Evolutionary conservation across 2,329 filamentous ascomycete genomes (phyloP), one percentile per base, ranked within the genome.

Genomic region (Xylaria sp.): DNA sequence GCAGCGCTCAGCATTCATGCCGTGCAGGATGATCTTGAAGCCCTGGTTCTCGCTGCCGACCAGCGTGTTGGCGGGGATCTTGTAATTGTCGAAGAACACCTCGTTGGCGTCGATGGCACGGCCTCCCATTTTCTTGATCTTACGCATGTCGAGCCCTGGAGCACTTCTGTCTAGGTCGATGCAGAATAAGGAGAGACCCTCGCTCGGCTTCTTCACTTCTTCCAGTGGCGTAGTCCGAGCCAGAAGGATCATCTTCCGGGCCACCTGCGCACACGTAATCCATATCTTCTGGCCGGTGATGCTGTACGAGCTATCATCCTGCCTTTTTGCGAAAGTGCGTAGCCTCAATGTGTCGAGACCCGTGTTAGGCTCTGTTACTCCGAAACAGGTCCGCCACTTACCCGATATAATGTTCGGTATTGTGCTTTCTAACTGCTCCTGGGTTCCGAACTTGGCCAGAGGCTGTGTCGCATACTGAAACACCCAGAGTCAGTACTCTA

Each of bases 191-290:
- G 91, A 94, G 0, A 97, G 83, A 0, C 91, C 92, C 77, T 94
- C 89, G n/a, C 88, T 92, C 0, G 90, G 87, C 76, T 91, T 94
- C 68, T 83, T 82, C 0, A 90, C 88, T 68, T 92, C 84, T 60
- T 93, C 90, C 0, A 91, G 73, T 0, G 91, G 87, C 0, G 89
- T 93, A 0, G 93, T 97, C 0, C 93, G 88, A 0, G 92, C 92
- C 0, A 97, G 86, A 0, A 97, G 84, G 3, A 97, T 90, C 93
- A 97, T 97, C 75, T 93, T 93, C 3, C 86, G 86, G 0, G 93
- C 93, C 0, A 95, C 91, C 78, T 97, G 92, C 0, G 93, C 93
- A 63, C 89, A 94, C 0, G 92, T 93, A 64, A 96, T 97, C 93
- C 93, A 97, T 64, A 95, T 94, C 82, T 97, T 97, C 78, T 95